Base-by-base conservation (phyloP, 164 flowering plant genomes). In the Malania oleifera region DNA sequence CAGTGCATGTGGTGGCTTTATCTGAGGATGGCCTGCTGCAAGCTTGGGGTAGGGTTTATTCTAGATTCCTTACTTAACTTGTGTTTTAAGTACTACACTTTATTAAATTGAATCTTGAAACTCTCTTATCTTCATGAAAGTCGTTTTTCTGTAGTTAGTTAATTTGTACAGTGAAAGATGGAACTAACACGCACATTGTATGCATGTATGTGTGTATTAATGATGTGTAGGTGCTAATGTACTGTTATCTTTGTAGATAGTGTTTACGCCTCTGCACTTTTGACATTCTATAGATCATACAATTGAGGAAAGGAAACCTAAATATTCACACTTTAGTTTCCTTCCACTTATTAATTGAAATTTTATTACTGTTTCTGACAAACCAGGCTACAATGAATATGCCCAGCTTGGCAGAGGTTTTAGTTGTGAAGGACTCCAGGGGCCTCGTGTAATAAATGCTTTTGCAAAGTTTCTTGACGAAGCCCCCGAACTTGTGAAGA, bases 381-480 rank as follows among this genome's bases (percentile, higher is more conserved):
- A 75, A 89, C 70, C 89, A 95, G 99, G 99, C 75, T 95, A 95
- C 74, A 95, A 95, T 80, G 99, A 95, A 65, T 82, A 61, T 81
- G 99, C 97, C 72, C 99, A 95, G 74, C 99, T 95, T 76, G 99
- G 99, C 52, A 83, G 95, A 80, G 99, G 99, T 70, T 35, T 91
- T 78, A 88, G 96, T 64, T 81, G 82, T 78, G 99, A 95, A 85
- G 99, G 97, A 50, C 75, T 90, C 45, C 99, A 95, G 75, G 84
- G 86, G 73, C 83, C 97, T 75, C 87, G 87, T 57, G 52, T 86
- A 54, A 69, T 95, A 65, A 86, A 59, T 68, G 88, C 81, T 45
- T 95, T 73, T 75, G 87, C 86, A 22, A 90, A 70, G 65, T 84
- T 81, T 63, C 95, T 90, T 59, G 96, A 95, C 67, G 99, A 95